Conservation (phyloP, 2,329 filamentous ascomycete species). For the Monosporascus sp. region DNA sequence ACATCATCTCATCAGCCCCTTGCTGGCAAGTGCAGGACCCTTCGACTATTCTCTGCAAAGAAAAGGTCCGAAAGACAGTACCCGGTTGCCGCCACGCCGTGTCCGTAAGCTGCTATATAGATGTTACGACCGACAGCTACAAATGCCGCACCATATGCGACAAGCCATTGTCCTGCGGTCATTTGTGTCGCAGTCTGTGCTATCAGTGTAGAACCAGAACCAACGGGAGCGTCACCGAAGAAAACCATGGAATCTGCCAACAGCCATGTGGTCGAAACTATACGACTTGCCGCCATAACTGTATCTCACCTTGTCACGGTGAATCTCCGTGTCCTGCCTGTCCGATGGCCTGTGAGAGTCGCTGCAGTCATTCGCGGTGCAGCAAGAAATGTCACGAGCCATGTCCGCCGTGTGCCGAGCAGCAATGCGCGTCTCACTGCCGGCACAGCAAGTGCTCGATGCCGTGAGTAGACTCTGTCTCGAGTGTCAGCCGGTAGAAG, state of each 20-base stretch:
- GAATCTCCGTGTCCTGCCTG: constrained; percentile 42
- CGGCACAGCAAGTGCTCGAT: constrained; percentile 42
- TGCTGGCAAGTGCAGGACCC: constrained; percentile 41
- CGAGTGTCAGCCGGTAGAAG: neutral
- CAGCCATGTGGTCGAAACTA: constrained; percentile 45
- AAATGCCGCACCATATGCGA: constrained; percentile 45
- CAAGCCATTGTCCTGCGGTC: constrained; percentile 47
- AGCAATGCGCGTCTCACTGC: constrained; percentile 48
- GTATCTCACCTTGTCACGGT: constrained; percentile 46
- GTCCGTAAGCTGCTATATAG: constrained; percentile 39
- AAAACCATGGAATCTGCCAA: constrained; percentile 42
- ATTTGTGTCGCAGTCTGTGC: constrained; percentile 48
- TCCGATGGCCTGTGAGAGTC: constrained; percentile 43
- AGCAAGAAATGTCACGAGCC: constrained; percentile 50
- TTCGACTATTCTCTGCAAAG: constrained; percentile 40
- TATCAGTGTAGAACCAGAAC: constrained; percentile 37
- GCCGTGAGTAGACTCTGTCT: constrained; percentile 16
- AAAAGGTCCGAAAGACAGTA: constrained; percentile 40
- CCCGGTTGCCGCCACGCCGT: constrained; percentile 51
- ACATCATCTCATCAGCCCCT: constrained; percentile 23
- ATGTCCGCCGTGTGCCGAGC: constrained; percentile 55
- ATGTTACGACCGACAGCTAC: constrained; percentile 37
- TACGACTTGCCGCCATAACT: constrained; percentile 52
- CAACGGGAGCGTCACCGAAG: constrained; percentile 19
- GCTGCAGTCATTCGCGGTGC: constrained; percentile 53